Base-by-base conservation (phyloP, 1,284 basidiomycete species). In the Cryptococcus maquisensis region DNA sequence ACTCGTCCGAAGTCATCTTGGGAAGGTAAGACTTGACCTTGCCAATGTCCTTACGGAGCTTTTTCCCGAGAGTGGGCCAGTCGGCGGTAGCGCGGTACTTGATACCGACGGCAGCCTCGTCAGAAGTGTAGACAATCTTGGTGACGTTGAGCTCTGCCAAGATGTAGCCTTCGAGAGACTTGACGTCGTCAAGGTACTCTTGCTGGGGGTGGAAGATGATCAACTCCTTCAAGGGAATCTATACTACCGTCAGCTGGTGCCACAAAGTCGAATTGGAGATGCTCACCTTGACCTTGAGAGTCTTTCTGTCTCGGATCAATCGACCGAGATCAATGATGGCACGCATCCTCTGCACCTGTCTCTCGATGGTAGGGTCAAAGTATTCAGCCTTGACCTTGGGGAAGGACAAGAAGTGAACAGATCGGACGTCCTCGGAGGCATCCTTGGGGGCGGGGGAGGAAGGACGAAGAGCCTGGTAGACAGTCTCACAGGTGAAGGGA, bases 91-190 rank as follows among this genome's bases (percentile, higher is more conserved):
- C 93, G 61, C 85, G 86, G 81, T 97, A 98, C 65, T 85, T 85
- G 65, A 98, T 89, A 36, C 94, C 93, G 40, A 91, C 90, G 46
- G 82, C 77, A 18, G 80, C 77, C 77, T 98, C 96, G 74, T 97
- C 90, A 4, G 87, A 87, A 46, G 87, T 93, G 79, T 97, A 90
- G 59, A 88, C 76, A 61, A 98, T 79, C 63, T 91, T 86, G 49
- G 90, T 89, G 52, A 98, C 85, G 78, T 99, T 98, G 70, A 99
- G 86, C 77, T 99, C 96, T 42, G 91, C 94, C 68, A 87, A 82
- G 66, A 99, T 86, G 79, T 98, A 98, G 51, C 85, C 81, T 66
- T 90, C 85, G 53, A 99, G 81, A 16, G 87, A 86, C 63, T 83
- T 82, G 69, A 92, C 86, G 71, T 99, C 96, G 47, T 84, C 83